A percentile compares a stretch with the other conserved stretches of the same genome.
These are phyloP conservation scores for Nemania abortiva DNA, from an alignment of 2,329 filamentous ascomycete species.

Conservation along the genomic window DNA sequence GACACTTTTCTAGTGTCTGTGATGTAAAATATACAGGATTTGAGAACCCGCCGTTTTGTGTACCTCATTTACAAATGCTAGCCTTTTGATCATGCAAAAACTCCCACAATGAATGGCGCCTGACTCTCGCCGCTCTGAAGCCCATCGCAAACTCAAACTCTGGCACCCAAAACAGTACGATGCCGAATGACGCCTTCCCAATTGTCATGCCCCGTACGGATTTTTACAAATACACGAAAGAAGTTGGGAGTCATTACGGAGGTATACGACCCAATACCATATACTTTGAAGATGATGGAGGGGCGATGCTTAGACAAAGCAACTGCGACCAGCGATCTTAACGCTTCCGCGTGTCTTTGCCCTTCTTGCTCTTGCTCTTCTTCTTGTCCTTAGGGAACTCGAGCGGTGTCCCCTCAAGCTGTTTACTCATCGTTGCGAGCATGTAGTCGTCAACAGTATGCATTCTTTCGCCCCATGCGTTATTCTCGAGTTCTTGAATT, in stretches of 20 bases:
- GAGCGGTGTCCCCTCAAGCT: conserved; percentile 69
- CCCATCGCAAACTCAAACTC: conserved; percentile 16
- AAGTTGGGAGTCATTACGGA: not conserved
- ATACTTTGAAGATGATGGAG: conserved; percentile 12
- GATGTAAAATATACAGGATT: conserved; percentile 25
- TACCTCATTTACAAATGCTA: conserved; percentile 25
- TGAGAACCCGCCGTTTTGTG: conserved; percentile 29
- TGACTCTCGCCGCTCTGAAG: conserved; percentile 18
- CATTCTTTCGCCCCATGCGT: conserved; percentile 70
- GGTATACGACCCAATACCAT: conserved; percentile 16
- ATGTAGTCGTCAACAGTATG: conserved; percentile 81
- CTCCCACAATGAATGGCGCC: conserved; percentile 23
- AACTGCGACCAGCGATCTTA: conserved; percentile 42
- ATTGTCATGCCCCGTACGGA: conserved; percentile 16
- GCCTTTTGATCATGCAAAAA: conserved; percentile 25
- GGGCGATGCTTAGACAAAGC: not conserved
- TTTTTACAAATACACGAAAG: conserved; percentile 33
- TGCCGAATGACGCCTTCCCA: conserved; percentile 1
- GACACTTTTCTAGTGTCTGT: not conserved
- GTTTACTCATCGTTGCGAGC: conserved; percentile 74
- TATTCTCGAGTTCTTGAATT: conserved; percentile 62
- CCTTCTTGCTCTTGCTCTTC: conserved; percentile 69
- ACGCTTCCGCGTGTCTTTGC: conserved; percentile 68
- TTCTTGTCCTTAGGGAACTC: conserved; percentile 75
- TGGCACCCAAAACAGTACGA: conserved; percentile 15